Conservation (phyloP, 2,329 filamentous ascomycete species). For the Ambrosiella beaveri region DNA sequence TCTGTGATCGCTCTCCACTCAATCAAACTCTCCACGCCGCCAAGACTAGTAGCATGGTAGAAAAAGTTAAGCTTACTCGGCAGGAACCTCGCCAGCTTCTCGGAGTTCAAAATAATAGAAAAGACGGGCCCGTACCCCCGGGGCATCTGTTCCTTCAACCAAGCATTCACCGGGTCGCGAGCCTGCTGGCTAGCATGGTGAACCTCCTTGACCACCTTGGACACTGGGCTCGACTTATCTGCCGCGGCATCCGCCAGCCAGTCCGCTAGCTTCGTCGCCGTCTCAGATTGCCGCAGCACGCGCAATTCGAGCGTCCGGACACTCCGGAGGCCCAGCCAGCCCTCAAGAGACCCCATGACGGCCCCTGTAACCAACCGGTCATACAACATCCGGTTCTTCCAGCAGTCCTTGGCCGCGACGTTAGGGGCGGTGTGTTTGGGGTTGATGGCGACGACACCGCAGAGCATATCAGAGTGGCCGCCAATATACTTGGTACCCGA, state of each 20-base stretch:
- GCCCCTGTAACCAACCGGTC: slow-evolving; percentile 66
- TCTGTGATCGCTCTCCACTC: slow-evolving; percentile 95
- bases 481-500: slow-evolving; percentile 92
- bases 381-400: slow-evolving; percentile 40
- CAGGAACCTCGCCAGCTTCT: slow-evolving; percentile 44
- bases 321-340: slow-evolving; percentile 79
- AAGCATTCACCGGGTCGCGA: slow-evolving; percentile 32
- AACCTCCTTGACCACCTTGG: slow-evolving; percentile 40
- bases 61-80: slow-evolving; percentile 70
- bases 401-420: slow-evolving; percentile 23
- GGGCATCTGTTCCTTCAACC: slow-evolving; percentile 80
- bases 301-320: slow-evolving; percentile 73
- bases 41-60: slow-evolving; percentile 86
- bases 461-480: slow-evolving; percentile 85
- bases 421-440: slow-evolving; percentile 23
- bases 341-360: slow-evolving; percentile 78
- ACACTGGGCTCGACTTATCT: slow-evolving; percentile 23
- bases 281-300: slow-evolving; percentile 58
- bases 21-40: slow-evolving; percentile 86
- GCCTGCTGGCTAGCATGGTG: slow-evolving; percentile 65
- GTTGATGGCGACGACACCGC: slow-evolving; percentile 59
- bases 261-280: slow-evolving; percentile 47
- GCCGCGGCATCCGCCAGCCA: slow-evolving; percentile 46
- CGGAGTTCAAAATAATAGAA: slow-evolving; percentile 46
- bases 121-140: slow-evolving; percentile 83